Conservation (phyloP, 108 stramenopile species). For the Nannochloropsis gaditana region DNA sequence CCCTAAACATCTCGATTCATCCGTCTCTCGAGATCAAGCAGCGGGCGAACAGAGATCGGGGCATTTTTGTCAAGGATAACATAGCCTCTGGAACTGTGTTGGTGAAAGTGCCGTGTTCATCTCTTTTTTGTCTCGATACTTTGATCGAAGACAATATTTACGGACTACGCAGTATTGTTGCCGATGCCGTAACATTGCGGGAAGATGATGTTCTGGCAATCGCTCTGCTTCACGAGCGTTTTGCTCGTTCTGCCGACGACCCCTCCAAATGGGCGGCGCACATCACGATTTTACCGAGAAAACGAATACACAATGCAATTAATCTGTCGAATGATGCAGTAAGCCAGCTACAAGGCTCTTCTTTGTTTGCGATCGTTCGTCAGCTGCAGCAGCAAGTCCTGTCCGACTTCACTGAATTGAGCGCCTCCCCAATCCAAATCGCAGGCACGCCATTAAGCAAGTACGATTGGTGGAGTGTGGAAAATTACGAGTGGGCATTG, state of each 20-base stretch:
- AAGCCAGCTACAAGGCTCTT: background rate
- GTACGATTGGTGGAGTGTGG: background rate
- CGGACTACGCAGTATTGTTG: background rate
- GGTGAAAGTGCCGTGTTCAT: background rate
- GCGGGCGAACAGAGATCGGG: background rate
- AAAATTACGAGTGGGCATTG: background rate
- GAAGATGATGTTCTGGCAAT: background rate
- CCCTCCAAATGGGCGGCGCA: background rate
- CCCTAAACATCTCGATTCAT: background rate
- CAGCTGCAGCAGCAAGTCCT: background rate
- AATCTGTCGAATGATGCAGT: background rate
- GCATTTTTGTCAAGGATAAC: background rate
- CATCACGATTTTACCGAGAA: background rate
- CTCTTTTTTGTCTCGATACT: background rate
- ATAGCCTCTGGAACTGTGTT: background rate
- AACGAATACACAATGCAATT: background rate
- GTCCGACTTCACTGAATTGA: background rate
- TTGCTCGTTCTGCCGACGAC: background rate
- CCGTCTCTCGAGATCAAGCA: background rate
- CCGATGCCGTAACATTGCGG: background rate
- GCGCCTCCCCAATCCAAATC: background rate
- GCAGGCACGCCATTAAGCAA: background rate
- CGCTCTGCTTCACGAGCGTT: slow-evolving; percentile 19
- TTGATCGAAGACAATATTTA: background rate
- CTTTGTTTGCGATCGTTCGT: background rate